These are phyloP conservation scores for Peniophora sp. DNA, from an alignment of 1,284 basidiomycete species.

Conservation along the genomic window DNA sequence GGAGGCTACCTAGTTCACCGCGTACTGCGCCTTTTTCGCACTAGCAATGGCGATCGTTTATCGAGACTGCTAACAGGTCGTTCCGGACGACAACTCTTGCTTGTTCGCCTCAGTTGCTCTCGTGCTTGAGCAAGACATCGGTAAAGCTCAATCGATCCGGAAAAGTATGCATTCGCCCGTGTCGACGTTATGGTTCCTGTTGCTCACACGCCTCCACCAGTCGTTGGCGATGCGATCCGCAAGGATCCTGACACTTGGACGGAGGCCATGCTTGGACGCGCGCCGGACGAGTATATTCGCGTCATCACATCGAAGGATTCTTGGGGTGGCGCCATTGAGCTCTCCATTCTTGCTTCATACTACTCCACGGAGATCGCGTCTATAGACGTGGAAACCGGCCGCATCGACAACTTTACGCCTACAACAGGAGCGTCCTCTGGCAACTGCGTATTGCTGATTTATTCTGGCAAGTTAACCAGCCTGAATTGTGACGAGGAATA, in stretches of 20 bases:
- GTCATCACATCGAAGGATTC: slow-evolving; percentile 73
- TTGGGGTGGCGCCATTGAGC: slow-evolving; percentile 94
- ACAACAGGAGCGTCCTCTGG: slow-evolving; percentile 20
- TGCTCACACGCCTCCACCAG: slow-evolving; percentile 26
- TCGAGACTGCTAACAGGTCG: slow-evolving; percentile 43
- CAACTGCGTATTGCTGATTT: slow-evolving; percentile 63
- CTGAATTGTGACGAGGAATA: too few relatives aligned
- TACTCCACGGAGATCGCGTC: slow-evolving; percentile 83
- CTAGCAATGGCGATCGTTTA: slow-evolving; percentile 1
- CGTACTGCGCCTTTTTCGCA: slow-evolving; percentile 27
- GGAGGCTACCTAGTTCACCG: slow-evolving; percentile 65
- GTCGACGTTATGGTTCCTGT: too few relatives aligned
- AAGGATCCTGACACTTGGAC: slow-evolving; percentile 66
- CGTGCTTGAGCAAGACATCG: slow-evolving; percentile 68
- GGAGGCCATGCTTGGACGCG: slow-evolving; percentile 77
- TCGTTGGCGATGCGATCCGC: slow-evolving; percentile 76
- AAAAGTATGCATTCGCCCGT: slow-evolving; percentile 40
- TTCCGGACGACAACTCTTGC: slow-evolving; percentile 92
- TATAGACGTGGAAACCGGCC: slow-evolving; percentile 78
- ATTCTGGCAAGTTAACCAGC: slow-evolving; percentile 43
- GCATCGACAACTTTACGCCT: slow-evolving; percentile 48
- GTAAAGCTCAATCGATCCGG: slow-evolving; percentile 57
- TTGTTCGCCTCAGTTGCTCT: slow-evolving; percentile 83
- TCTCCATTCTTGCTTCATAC: slow-evolving; percentile 74
- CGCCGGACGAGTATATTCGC: slow-evolving; percentile 69